These are phyloP conservation scores for Hypoxylon sp. DNA, from an alignment of 2,329 filamentous ascomycete species.

Conservation along the genomic window DNA sequence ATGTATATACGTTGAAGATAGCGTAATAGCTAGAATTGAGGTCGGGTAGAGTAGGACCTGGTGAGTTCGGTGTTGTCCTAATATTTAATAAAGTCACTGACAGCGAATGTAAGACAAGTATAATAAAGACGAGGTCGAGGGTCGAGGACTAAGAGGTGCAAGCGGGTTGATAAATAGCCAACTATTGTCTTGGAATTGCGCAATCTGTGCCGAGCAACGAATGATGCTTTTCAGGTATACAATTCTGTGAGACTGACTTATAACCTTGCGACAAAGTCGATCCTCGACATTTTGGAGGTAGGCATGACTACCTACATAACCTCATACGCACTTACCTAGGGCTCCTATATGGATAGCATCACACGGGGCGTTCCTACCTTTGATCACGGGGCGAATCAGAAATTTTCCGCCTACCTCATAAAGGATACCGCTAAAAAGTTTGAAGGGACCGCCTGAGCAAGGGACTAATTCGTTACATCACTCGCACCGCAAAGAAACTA, in stretches of 20 bases:
- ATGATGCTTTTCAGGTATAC: conserved; percentile 7
- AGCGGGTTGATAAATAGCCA: conserved; percentile 25
- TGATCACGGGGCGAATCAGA: conserved; percentile 34
- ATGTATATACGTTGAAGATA: background rate
- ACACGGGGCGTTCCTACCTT: conserved; percentile 11
- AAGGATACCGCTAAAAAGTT: conserved; percentile 6
- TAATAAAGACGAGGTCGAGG: conserved; percentile 5
- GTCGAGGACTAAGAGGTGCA: conserved; percentile 13
- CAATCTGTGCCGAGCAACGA: conserved; percentile 23
- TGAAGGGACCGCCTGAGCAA: conserved; percentile 2
- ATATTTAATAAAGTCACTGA: background rate
- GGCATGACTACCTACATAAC: conserved; percentile 12
- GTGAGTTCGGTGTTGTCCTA: background rate
- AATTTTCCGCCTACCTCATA: conserved; percentile 31
- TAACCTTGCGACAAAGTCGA: conserved; percentile 17
- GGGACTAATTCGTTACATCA: conserved; percentile 37
- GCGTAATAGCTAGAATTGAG: background rate
- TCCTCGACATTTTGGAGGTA: conserved; percentile 6
- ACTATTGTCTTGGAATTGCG: conserved; percentile 31
- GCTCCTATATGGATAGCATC: conserved; percentile 9
- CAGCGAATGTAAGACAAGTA: conserved; percentile 1
- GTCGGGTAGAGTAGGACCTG: background rate
- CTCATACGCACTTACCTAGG: background rate
- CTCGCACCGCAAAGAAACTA: conserved; percentile 22
- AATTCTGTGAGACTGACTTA: conserved; percentile 30